Conservation (phyloP, 805 yeast genomes). For the Saturnispora bothae region DNA sequence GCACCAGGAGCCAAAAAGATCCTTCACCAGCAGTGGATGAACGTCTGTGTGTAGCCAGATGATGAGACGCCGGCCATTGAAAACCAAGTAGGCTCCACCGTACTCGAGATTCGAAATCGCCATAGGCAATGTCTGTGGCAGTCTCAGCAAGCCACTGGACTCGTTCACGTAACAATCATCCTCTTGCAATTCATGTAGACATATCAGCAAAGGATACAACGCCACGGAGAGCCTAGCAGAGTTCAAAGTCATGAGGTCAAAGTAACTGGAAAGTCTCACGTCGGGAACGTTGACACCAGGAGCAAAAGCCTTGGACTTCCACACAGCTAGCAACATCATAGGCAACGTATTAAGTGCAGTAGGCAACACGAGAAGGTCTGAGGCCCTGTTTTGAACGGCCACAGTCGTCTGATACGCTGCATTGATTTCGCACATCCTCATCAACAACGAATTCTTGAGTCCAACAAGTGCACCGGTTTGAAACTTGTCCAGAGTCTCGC, state of each 20-base stretch:
- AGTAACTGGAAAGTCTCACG: conserved; percentile 45
- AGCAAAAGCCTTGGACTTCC: conserved; percentile 56
- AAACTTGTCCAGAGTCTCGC: conserved; percentile 34
- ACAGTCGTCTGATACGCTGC: conserved; percentile 42
- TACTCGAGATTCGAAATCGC: conserved; percentile 33
- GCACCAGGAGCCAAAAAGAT: conserved; percentile 55
- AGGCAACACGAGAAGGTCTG: conserved; percentile 70
- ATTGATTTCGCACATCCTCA: conserved; percentile 43
- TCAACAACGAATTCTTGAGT: conserved; percentile 23
- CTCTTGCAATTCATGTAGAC: conserved; percentile 54
- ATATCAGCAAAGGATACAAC: conserved; percentile 73
- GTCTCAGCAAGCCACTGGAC: conserved; percentile 31
- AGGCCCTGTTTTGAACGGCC: conserved; percentile 29
- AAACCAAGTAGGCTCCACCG: conserved; percentile 72
- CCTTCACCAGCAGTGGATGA: conserved; percentile 55
- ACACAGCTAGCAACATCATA: conserved; percentile 53
- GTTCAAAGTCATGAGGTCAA: conserved; percentile 41
- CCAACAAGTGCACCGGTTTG: conserved; percentile 30
- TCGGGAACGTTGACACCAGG: conserved; percentile 48
- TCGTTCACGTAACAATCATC: conserved; percentile 44
- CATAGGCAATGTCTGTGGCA: conserved; percentile 42
- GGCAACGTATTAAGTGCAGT: conserved; percentile 67
- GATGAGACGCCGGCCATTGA: conserved; percentile 50
- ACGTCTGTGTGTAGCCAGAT: conserved; percentile 66
- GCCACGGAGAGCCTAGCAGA: conserved; percentile 48